These are phyloP conservation scores for Meyerozyma guilliermondii DNA, from an alignment of 1,139 yeast species.

Conservation along the genomic window DNA sequence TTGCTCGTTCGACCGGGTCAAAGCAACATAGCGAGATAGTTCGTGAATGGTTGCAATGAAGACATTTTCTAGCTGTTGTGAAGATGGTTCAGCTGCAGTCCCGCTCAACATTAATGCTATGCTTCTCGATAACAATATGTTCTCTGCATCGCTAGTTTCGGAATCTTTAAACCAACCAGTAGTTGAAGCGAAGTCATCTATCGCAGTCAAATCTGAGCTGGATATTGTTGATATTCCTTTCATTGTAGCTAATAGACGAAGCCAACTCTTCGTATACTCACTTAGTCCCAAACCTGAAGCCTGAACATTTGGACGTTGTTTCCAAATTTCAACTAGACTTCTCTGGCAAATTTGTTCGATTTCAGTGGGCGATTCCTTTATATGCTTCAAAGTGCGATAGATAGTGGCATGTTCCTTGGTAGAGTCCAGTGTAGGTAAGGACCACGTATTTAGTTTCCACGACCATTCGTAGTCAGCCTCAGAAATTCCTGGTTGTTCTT, in stretches of 20 bases:
- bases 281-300: slow-evolving; percentile 5
- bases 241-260: slow-evolving; percentile 33
- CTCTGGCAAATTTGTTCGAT: slow-evolving; percentile 12
- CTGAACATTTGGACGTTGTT: slow-evolving; percentile 13
- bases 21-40: slow-evolving; percentile 33
- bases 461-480: slow-evolving; percentile 36
- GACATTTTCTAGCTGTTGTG: slow-evolving; percentile 7
- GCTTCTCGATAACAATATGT: slow-evolving; percentile 34
- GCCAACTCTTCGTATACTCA: slow-evolving; percentile 18
- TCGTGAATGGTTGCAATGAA: slow-evolving; percentile 34
- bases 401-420: slow-evolving; percentile 35
- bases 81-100: slow-evolving; percentile 1
- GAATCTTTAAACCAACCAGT: slow-evolving; percentile 36
- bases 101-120: slow-evolving; percentile 23
- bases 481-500: not conserved
- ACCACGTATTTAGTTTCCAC: slow-evolving; percentile 76
- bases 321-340: slow-evolving; percentile 16
- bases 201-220: not conserved
- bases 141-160: slow-evolving; percentile 35
- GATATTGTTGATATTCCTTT: slow-evolving; percentile 19
- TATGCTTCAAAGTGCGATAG: slow-evolving; percentile 42
- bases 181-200: slow-evolving; percentile 6
- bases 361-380: slow-evolving; percentile 26
- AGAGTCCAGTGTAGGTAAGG: slow-evolving; percentile 42
- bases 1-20: slow-evolving; percentile 30